These are phyloP conservation scores for Fusarium devonianum DNA, from an alignment of 2,329 filamentous ascomycete species.

Conservation along the genomic window DNA sequence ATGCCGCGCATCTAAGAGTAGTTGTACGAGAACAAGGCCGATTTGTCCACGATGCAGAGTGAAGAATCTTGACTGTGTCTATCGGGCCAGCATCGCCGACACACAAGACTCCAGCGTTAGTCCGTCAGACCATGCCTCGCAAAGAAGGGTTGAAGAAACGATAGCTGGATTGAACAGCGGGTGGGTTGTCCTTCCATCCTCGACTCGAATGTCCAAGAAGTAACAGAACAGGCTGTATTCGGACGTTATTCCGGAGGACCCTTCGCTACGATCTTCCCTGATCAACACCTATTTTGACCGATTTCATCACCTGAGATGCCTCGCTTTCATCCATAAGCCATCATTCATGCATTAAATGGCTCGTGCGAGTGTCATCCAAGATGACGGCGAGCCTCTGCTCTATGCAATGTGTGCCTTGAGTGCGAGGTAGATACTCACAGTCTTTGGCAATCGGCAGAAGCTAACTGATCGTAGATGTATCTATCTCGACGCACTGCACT, in stretches of 20 bases:
- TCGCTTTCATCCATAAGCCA: constrained; percentile 37
- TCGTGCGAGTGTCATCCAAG: constrained; percentile 25
- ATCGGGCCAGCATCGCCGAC: background rate
- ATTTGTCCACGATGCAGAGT: constrained; percentile 40
- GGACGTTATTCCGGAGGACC: background rate
- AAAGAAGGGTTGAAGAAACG: background rate
- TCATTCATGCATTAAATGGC: constrained; percentile 39
- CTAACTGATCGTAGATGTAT: background rate
- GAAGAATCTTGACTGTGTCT: constrained; percentile 12
- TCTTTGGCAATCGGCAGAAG: too few relatives aligned
- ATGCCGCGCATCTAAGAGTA: constrained; percentile 39
- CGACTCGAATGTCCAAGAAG: background rate
- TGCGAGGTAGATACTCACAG: background rate
- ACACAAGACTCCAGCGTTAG: constrained; percentile 1
- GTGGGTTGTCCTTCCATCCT: background rate
- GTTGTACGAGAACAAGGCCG: constrained; percentile 39
- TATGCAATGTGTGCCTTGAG: constrained; percentile 39
- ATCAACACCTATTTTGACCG: constrained; percentile 33
- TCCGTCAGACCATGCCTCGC: background rate
- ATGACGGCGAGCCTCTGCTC: constrained; percentile 36
- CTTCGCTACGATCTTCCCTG: background rate
- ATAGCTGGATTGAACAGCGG: background rate
- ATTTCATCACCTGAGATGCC: constrained; percentile 34
- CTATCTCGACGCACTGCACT: background rate
- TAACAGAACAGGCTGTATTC: constrained; percentile 1